These are phyloP conservation scores for Pulveroboletus sp. DNA, from an alignment of 768 basidiomycete genomes.

Conservation along the genomic window DNA sequence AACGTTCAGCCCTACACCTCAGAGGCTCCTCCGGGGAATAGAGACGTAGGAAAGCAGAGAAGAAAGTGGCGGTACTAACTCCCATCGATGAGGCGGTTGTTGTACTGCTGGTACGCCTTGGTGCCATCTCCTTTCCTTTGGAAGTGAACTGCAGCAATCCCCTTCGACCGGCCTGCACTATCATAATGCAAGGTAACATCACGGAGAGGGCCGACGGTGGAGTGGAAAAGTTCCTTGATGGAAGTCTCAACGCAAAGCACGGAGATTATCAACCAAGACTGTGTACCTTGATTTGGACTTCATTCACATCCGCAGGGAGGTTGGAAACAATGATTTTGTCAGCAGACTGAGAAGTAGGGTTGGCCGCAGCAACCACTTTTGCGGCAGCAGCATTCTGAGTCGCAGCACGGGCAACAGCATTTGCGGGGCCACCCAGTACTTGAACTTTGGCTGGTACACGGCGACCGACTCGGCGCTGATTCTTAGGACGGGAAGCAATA, in stretches of 20 bases:
- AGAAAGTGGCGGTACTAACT: constrained; percentile 85
- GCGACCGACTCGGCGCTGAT: constrained; percentile 37
- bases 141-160: constrained; percentile 85
- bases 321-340: constrained; percentile 97
- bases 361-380: constrained; percentile 38
- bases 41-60: constrained; percentile 33
- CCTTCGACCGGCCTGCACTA: constrained; percentile 81
- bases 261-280: not conserved
- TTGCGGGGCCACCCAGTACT: constrained; percentile 53
- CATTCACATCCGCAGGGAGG: constrained; percentile 89
- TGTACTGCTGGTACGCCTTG: constrained; percentile 91
- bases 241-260: constrained; percentile 1
- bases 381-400: constrained; percentile 39
- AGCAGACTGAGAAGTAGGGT: constrained; percentile 39
- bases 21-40: constrained; percentile 19
- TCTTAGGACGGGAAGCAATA: constrained; percentile 57
- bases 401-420: constrained; percentile 51
- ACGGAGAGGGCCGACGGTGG: constrained; percentile 83
- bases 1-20: constrained; percentile 16
- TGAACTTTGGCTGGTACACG: constrained; percentile 49
- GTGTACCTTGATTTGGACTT: constrained; percentile 86
- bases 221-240: constrained; percentile 82
- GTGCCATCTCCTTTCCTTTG: constrained; percentile 81
- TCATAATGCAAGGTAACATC: constrained; percentile 87
- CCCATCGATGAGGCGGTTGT: constrained; percentile 99